phyloP scores from a whole-genome alignment of 2,329 filamentous ascomycete species.

The Paracamarosporium sp. region DNA sequence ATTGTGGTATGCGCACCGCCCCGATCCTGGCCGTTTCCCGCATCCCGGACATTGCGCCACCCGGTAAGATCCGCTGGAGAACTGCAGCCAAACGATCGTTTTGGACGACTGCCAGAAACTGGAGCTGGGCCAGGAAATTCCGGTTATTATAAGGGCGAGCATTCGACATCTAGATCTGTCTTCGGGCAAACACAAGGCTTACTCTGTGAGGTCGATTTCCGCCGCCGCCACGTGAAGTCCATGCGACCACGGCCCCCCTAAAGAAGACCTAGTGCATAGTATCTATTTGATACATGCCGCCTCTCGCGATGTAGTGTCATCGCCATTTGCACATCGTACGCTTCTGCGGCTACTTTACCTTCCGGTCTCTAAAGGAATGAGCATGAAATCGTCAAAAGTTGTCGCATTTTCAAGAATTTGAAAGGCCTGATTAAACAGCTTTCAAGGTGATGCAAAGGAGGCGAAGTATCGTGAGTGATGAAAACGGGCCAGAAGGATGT shows the following conservation, averaged over 20 bases:
- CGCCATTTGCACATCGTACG: not conserved
- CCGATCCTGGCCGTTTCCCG: not conserved
- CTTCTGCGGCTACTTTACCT: not conserved
- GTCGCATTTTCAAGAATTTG: not conserved
- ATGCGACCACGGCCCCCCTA: not conserved
- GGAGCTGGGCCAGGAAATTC: not conserved
- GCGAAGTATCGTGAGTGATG: not conserved
- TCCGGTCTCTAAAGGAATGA: not conserved
- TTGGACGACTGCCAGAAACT: not conserved
- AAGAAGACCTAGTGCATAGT: not conserved
- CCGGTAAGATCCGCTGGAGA: not conserved
- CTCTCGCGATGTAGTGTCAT: not conserved
- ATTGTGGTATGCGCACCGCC: not conserved
- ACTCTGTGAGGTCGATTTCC: not conserved
- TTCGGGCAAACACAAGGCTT: not conserved
- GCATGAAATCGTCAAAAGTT: not conserved
- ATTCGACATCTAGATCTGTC: not conserved
- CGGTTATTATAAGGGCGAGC: not conserved
- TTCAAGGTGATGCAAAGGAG: not conserved
- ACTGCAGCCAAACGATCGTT: not conserved
- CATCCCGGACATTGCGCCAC: not conserved
- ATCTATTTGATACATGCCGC: not conserved
- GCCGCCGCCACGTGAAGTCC: not conserved
- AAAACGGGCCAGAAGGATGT: not conserved
- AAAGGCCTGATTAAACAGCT: not conserved